These are phyloP conservation scores for Croton laevigatus DNA, from an alignment of 441 rosid species.

Conservation along the genomic window DNA sequence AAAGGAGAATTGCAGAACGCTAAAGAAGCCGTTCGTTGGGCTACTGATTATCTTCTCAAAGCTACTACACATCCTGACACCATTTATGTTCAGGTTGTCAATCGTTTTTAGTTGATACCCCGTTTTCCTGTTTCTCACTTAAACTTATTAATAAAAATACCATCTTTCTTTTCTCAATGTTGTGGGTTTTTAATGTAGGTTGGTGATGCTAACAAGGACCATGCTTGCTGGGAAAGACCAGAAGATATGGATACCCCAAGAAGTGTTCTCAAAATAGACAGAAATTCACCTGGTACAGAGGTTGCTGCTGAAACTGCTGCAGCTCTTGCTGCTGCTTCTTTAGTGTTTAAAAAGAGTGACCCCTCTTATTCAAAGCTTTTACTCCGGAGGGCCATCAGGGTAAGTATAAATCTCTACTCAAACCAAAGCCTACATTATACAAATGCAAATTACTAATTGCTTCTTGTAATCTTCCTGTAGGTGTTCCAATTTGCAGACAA, in stretches of 20 bases:
- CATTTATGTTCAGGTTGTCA: constrained; percentile 95
- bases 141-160: too few relatives aligned
- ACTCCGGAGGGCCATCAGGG: constrained; percentile 50
- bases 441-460: neutral
- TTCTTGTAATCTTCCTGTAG: constrained; percentile 28
- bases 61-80: constrained; percentile 77
- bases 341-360: constrained; percentile 69
- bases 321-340: constrained; percentile 80
- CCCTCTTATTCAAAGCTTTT: constrained; percentile 67
- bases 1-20: constrained; percentile 57
- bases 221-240: constrained; percentile 93
- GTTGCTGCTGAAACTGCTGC: constrained; percentile 92
- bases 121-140: neutral
- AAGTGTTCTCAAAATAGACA: constrained; percentile 65
- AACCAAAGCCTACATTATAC: neutral
- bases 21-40: constrained; percentile 79
- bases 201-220: constrained; percentile 86
- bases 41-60: constrained; percentile 77
- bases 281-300: constrained; percentile 76
- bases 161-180: too few relatives aligned
- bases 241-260: constrained; percentile 94
- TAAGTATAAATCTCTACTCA: neutral
- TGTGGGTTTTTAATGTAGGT: constrained; percentile 46
- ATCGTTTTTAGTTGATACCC: too few relatives aligned
- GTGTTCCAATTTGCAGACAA: constrained; percentile 70